Base-by-base conservation (phyloP, 2,329 filamentous ascomycete species). In the Pestalotiopsis sp. region DNA sequence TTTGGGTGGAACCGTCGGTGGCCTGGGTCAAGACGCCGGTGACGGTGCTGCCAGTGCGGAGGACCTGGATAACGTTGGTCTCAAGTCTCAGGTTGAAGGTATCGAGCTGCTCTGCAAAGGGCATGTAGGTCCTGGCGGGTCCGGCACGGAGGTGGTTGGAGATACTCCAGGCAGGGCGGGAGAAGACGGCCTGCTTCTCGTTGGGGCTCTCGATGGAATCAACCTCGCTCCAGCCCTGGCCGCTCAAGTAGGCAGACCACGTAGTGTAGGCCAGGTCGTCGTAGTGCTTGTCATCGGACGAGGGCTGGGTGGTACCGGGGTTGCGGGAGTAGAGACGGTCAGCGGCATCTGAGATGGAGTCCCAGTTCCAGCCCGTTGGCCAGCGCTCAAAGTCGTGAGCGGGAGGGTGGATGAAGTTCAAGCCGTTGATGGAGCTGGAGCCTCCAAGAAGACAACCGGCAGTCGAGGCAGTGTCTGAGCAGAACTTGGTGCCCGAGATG, bases 201-300 rank as follows among this genome's bases (percentile, higher is more conserved):
- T 64, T 31, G 38, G 61, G 61, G 61, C 61, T 64, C 39, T 64
- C 61, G 25, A 64, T 64, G 4, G 61, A 64, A 23, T 64, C 61
- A 23, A 64, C 61, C 39, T 64, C 61, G 14, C 12, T 49, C 36
- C 39, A 64, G 3, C 61, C 61, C 17, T 25, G 39, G 11, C 27
- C 17, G 23, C 61, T 38, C 2, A 64, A 25, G 23, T 64, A 64
- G 20, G 38, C 38, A 64, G 61, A 64, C 61, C n/a, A 49, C 4
- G 61, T 64, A 17, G 61, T 64, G 61, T 25, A 64, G 14, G 61
- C 61, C 20, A 64, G 4, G 39, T 64, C 61, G n/a, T 64, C 39
- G 39, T 64, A 64, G 61, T 64, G 25, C 61, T 64, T 27, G 61
- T 39, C 61, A 9, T 64, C 61, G 7, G 61, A 38, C 11, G 61